Evolutionary conservation across 2,329 filamentous ascomycete genomes (phyloP).

Genomic region (Cladophialophora yegresii): DNA sequence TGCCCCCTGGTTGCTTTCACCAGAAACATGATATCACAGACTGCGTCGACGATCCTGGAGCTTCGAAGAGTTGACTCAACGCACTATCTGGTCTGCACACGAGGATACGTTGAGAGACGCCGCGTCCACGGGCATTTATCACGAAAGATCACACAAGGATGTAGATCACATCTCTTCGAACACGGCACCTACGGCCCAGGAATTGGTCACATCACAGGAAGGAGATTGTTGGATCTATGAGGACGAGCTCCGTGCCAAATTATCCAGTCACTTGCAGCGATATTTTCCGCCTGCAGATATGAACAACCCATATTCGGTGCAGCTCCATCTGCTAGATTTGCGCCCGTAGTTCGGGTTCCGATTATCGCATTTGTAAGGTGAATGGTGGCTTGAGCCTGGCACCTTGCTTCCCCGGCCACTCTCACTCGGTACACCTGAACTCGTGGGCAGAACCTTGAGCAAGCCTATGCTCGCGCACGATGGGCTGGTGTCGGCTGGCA

Average conservation of each 20-base stretch:
- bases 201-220: not conserved
- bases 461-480: conserved; percentile 3
- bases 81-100: not conserved
- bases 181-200: not conserved
- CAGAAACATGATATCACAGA: conserved; percentile 2
- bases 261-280: conserved; percentile 4
- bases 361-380: conserved; percentile 9
- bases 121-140: not conserved
- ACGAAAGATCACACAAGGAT: not conserved
- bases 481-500: conserved; percentile 7
- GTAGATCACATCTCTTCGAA: not conserved
- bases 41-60: not conserved
- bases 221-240: conserved; percentile 1
- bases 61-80: not conserved
- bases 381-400: too few species aligned
- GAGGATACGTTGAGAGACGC: not conserved
- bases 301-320: conserved; percentile 10
- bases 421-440: conserved; percentile 2
- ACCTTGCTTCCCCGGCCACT: not conserved
- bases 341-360: conserved; percentile 17
- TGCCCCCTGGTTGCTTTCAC: not conserved
- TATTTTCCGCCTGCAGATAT: conserved; percentile 15
- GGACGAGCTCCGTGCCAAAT: not conserved
- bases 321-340: conserved; percentile 21
- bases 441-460: not conserved